Base-by-base conservation (phyloP, 768 basidiomycete genomes). In the Boletus barrowsii region DNA sequence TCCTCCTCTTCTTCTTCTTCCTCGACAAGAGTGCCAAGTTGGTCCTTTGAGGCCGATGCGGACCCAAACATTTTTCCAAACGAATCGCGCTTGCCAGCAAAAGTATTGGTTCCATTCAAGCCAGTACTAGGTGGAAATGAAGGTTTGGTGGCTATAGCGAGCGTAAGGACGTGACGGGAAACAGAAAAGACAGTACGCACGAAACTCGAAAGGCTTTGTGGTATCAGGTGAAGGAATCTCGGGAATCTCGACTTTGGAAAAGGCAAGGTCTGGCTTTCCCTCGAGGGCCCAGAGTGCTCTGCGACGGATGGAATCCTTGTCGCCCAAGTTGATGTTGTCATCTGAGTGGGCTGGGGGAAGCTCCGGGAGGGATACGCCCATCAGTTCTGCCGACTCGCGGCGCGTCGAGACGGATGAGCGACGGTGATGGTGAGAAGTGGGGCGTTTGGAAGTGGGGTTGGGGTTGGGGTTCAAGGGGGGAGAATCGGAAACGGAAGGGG, bases 1-100 rank as follows among this genome's bases (percentile, higher is more conserved):
- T 91, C 90, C 4, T 88, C 87, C 24, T 93, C 91, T 40, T 92
- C 92, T 47, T 94, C 90, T 49, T 93, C 91, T 52, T 93, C 92
- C 63, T 92, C 91, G 32, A 93, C 73, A 29, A 93, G 76, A 17
- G 90, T 92, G 55, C 83, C 81, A 11, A 93, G 78, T 61, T 86
- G 82, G 67, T 92, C 90, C 67, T 90, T 91, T 48, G 84, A 78
- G 11, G 81, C 80, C 1, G 82, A 80, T 3, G 86, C 77, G 17
- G 80, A 61, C 15, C 77, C 74, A 57, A 86, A 77, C 60, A 86
- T 79, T 70, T 87, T 91, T 47, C 79, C 76, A 69, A 91, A 87
- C 0, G 91, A 93, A 67, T 93, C 90, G 13, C 91, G 84, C 71
- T 91, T 92, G 20, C 73, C 73, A 65, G 83, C 67, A 50, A 82